phyloP scores from a whole-genome alignment of 139 green algal species.

The Cymbomonas tetramitiformis region DNA sequence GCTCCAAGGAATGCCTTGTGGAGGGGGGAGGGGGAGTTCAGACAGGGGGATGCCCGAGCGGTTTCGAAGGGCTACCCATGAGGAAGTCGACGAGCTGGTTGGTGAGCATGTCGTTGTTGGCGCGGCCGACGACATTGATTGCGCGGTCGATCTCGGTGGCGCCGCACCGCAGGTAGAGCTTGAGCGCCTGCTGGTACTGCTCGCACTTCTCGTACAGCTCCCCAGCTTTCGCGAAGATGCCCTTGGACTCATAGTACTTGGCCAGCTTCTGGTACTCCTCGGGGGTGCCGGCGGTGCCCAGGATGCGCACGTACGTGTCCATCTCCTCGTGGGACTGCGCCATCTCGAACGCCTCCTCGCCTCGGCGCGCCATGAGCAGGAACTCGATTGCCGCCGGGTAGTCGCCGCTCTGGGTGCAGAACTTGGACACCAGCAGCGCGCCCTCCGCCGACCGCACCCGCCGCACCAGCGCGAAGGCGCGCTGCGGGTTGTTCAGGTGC shows the following conservation, averaged over 20 bases:
- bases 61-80: too few relatives aligned
- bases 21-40: too few relatives aligned
- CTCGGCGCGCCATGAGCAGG: constrained; percentile 40
- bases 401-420: constrained; percentile 36
- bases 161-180: constrained; percentile 37
- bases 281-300: background rate
- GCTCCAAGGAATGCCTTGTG: too few relatives aligned
- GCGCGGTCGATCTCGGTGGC: constrained; percentile 41
- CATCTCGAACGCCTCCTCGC: constrained; percentile 56
- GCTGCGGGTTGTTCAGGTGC: constrained; percentile 38
- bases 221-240: constrained; percentile 25
- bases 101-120: constrained; percentile 20
- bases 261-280: constrained; percentile 43
- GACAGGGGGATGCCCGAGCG: too few relatives aligned
- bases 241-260: constrained; percentile 24
- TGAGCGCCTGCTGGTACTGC: constrained; percentile 33
- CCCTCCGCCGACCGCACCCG: constrained; percentile 32
- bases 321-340: constrained; percentile 44
- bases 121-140: constrained; percentile 41
- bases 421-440: constrained; percentile 31
- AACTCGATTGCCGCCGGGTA: constrained; percentile 41
- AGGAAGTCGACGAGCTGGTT: constrained; percentile 45
- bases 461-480: constrained; percentile 47
- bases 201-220: constrained; percentile 39
- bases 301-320: constrained; percentile 41